phyloP scores from a whole-genome alignment of 805 yeast genomes.

The Yamadazyma philogaea region DNA sequence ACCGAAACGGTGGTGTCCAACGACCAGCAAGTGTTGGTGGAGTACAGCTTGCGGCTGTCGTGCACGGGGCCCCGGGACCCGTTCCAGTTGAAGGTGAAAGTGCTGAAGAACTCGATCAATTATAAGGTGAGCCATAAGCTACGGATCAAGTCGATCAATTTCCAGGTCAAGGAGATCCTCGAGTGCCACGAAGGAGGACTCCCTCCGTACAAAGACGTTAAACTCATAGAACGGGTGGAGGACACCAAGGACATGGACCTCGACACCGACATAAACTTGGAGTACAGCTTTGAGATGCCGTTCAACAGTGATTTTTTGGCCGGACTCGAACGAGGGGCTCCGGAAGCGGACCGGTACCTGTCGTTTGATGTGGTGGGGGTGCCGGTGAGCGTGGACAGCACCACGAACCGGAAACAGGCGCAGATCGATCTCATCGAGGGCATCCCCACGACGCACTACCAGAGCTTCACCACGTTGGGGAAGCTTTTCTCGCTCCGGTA shows the following conservation, averaged over 20 bases:
- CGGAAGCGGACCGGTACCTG: slow-evolving; percentile 1
- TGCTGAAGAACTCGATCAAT: slow-evolving; percentile 38
- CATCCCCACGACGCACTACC: slow-evolving; percentile 44
- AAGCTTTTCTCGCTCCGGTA: slow-evolving; percentile 50
- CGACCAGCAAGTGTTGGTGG: slow-evolving; percentile 48
- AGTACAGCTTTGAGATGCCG: slow-evolving; percentile 30
- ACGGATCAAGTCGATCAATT: slow-evolving; percentile 42
- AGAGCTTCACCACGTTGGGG: slow-evolving; percentile 50
- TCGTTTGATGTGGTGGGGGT: slow-evolving; percentile 6
- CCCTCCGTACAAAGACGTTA: slow-evolving; percentile 45
- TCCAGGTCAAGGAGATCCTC: slow-evolving; percentile 52
- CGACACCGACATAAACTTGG: slow-evolving; percentile 25
- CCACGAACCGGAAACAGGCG: slow-evolving; percentile 21
- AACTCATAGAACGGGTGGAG: slow-evolving; percentile 33
- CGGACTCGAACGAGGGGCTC: slow-evolving; percentile 15
- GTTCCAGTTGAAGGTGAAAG: slow-evolving; percentile 35
- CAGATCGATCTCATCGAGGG: slow-evolving; percentile 34
- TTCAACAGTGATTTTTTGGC: slow-evolving; percentile 34
- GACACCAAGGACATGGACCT: slow-evolving; percentile 21
- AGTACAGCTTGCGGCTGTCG: slow-evolving; percentile 46
- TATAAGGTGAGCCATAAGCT: slow-evolving; percentile 28
- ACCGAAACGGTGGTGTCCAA: slow-evolving; percentile 42
- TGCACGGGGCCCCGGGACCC: slow-evolving; percentile 60
- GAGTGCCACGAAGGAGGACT: slow-evolving; percentile 53
- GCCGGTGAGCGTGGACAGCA: slow-evolving; percentile 14